These are phyloP conservation scores for Meredithiella fracta DNA, from an alignment of 2,329 filamentous ascomycete genomes.

Conservation along the genomic window DNA sequence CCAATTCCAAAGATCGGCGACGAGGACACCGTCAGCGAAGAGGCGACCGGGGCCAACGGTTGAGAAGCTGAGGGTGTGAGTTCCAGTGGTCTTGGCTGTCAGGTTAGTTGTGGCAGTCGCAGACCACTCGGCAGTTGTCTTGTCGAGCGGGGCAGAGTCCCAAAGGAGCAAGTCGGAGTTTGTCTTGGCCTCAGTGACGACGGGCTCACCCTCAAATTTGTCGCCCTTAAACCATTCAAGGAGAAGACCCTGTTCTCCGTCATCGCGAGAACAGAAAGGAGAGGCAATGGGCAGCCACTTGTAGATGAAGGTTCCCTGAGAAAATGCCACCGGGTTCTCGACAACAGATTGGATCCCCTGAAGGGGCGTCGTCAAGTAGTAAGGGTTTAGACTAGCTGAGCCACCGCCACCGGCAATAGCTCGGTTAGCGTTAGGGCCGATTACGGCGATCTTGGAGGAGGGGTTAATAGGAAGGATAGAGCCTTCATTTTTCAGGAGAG, in stretches of 20 bases:
- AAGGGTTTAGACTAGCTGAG: slow-evolving; percentile 51
- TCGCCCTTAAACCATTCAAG: slow-evolving; percentile 51
- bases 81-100: slow-evolving; percentile 41
- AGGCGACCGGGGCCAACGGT: slow-evolving; percentile 48
- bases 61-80: slow-evolving; percentile 51
- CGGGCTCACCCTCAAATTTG: slow-evolving; percentile 40
- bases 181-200: slow-evolving; percentile 39
- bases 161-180: slow-evolving; percentile 55
- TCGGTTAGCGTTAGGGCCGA: slow-evolving; percentile 50
- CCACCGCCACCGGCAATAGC: slow-evolving; percentile 53
- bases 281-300: slow-evolving; percentile 51
- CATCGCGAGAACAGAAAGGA: slow-evolving; percentile 37
- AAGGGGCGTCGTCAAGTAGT: slow-evolving; percentile 48
- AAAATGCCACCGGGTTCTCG: slow-evolving; percentile 40
- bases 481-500: slow-evolving; percentile 46
- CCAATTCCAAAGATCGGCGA: slow-evolving; percentile 53
- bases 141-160: slow-evolving; percentile 46
- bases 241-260: slow-evolving; percentile 42
- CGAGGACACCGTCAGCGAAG: slow-evolving; percentile 41
- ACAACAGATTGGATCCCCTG: slow-evolving; percentile 42
- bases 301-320: slow-evolving; percentile 44
- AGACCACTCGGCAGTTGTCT: slow-evolving; percentile 47
- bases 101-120: slow-evolving; percentile 44
- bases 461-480: slow-evolving; percentile 40
- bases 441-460: slow-evolving; percentile 44